phyloP scores from a whole-genome alignment of 805 yeast species.

The Ogataea henricii region DNA sequence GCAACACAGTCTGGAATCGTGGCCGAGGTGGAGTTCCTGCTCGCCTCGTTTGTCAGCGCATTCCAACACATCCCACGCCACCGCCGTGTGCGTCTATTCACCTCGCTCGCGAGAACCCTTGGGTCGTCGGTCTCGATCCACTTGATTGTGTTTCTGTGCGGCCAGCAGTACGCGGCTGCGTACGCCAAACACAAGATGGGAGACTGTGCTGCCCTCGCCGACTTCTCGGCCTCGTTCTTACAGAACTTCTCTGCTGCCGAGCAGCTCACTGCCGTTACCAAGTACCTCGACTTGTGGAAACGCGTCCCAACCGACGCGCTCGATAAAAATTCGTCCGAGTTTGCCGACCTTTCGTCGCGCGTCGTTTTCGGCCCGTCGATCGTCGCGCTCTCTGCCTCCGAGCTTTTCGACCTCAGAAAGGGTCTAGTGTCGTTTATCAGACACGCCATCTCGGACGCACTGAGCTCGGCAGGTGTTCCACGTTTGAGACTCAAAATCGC shows the following conservation, averaged over 20 bases:
- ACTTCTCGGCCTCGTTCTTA: conserved; percentile 71
- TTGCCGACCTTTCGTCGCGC: conserved; percentile 45
- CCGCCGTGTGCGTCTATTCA: conserved; percentile 83
- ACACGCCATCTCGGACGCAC: conserved; percentile 46
- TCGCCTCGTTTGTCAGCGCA: conserved; percentile 91
- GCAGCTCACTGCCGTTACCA: conserved; percentile 57
- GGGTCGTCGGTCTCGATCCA: conserved; percentile 69
- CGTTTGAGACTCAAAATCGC: conserved; percentile 45
- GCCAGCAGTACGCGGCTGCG: conserved; percentile 69
- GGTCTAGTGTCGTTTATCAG: conserved; percentile 60
- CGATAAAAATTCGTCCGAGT: conserved; percentile 40
- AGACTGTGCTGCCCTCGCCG: conserved; percentile 69
- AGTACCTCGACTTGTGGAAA: conserved; percentile 55
- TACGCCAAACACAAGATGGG: conserved; percentile 56
- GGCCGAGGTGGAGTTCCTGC: conserved; percentile 78
- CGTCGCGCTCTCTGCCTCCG: conserved; percentile 50
- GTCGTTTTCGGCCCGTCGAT: conserved; percentile 66
- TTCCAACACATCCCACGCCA: conserved; percentile 95
- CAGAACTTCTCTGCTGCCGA: conserved; percentile 67
- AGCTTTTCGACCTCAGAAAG: conserved; percentile 49
- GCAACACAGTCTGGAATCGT: conserved; percentile 44
- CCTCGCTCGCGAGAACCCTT: conserved; percentile 74
- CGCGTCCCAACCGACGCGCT: conserved; percentile 45
- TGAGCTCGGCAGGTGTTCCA: conserved; percentile 42
- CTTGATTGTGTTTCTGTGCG: conserved; percentile 73